Base-by-base conservation (phyloP, 495 filamentous ascomycete species). In the Oleoguttula mirabilis region DNA sequence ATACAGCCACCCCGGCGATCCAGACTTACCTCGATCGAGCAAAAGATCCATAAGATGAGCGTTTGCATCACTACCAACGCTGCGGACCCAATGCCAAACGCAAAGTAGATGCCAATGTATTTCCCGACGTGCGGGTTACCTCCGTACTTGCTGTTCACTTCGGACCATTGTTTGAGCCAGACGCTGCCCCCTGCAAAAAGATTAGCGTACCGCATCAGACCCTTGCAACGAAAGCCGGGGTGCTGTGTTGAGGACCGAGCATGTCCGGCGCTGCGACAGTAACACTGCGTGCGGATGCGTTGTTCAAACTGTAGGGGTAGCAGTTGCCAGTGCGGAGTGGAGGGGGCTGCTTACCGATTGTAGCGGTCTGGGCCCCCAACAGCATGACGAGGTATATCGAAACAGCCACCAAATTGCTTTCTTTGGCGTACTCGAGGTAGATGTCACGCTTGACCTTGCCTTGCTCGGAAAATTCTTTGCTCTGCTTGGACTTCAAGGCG, bases 41-140 rank as follows among this genome's bases (percentile, higher is more conserved):
- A 99, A 66, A 95, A 95, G 49, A 99, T 94, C 88, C 88, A 96
- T 15, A 99, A 67, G 45, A 99, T 88, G 42, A 99, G 66, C 21
- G 88, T 94, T 64, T 99, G 92, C 25, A 90, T 53, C 31, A 95
- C 84, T 15, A 88, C 86, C 49, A 99, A 66, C 22, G 71, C 71
- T 20, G 92, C 79, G 16, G 83, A 77, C n/a, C 92, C 92, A 34
- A 96, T 61, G 22, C 92, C 92, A 60, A 99, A 82, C 19, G 82
- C 84, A 58, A 96, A 82, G 62, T 96, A 99, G 45, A 96, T 70
- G 21, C 88, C 88, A 51, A 99, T 80, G 57, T 88, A 96, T 57
- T 84, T 93, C 39, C 80, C 92, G 41, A 86, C 72, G 11, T 84
- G 48, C 21, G 75, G 72, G 55, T 94, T 94, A 32, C 63, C 54